A percentile compares a stretch with the other conserved stretches of the same genome.
phyloP scores from a whole-genome alignment of 2,329 filamentous ascomycete genomes.

The Verticillium longisporum region DNA sequence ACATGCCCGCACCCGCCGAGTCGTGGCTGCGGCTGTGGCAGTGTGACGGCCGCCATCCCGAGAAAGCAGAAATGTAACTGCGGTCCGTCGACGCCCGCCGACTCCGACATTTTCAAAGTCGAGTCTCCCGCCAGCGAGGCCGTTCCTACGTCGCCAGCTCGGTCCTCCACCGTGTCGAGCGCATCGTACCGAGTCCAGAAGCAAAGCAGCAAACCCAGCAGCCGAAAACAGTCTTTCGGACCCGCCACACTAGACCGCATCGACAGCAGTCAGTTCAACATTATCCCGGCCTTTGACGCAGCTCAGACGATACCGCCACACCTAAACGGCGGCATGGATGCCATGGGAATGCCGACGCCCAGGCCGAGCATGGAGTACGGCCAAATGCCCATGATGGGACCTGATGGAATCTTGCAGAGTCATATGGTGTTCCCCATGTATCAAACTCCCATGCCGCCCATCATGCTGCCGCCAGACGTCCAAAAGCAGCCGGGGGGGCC shows the following conservation, averaged over 20 bases:
- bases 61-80: constrained; percentile 51
- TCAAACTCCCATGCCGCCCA: constrained; percentile 5
- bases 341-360: constrained; percentile 7
- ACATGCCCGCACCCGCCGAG: constrained; percentile 60
- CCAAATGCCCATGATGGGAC: constrained; percentile 8
- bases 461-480: constrained; percentile 8
- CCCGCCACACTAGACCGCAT: constrained; percentile 41
- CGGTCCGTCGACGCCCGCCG: constrained; percentile 19
- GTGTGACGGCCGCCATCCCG: constrained; percentile 59
- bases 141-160: constrained; percentile 23
- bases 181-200: constrained; percentile 41
- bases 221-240: constrained; percentile 44
- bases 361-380: constrained; percentile 8
- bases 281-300: constrained; percentile 27
- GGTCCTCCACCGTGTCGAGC: constrained; percentile 11
- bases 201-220: constrained; percentile 24
- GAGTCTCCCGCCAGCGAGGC: constrained; percentile 20
- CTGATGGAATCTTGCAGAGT: constrained; percentile 8
- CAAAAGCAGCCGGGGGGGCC: background rate
- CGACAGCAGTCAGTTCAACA: constrained; percentile 44
- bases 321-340: constrained; percentile 15
- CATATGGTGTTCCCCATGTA: constrained; percentile 10
- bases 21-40: constrained; percentile 53
- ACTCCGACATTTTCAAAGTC: constrained; percentile 11
- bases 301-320: constrained; percentile 10